Evolutionary conservation across 495 filamentous ascomycete genomes (phyloP), one percentile per base, ranked within the genome.

Genomic region (Poronia punctata): DNA sequence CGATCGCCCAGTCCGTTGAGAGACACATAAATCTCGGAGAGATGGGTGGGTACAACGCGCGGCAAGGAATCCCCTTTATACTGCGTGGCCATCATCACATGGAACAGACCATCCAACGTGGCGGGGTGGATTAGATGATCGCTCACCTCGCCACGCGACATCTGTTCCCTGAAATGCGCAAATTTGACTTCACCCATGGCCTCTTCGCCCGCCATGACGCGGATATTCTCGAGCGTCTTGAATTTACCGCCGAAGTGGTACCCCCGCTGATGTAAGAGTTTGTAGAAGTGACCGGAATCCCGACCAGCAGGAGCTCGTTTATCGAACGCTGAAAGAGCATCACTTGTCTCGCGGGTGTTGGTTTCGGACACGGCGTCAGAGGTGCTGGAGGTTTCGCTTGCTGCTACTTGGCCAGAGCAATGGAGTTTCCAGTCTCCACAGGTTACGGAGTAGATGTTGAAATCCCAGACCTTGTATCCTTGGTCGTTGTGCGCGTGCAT

Each of bases 41-140:
- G 23, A 15, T 43, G 40, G 2, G 40, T 43, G 10, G 40, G 40
- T 9, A 36, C 16, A 15, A 36, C 23, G 10, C 23, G 7, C 24
- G n/a, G 24, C 7, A 29, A 24, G 23, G 5, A 17, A 24, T 4
- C 22, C 18, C 31, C 21, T 20, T 26, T 36, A 33, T 14, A 16
- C 15, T 16, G 22, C 7, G 35, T 36, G 5, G 34, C 31, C 8
- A 46, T 34, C 7, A 37, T 29, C n/a, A 43, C 22, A 16, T 56
- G 52, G 1, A 56, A 23, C 6, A 49, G 17, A 17, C 35, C 27
- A 24, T 56, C 52, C 1, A 56, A 33, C 3, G 52, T 52, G 11
- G 41, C 14, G 2, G 52, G 52, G 30, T 56, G 52, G 18, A 56
- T 49, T 0, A 49, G 16, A 36, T 50, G 35, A 9, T 30, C 5